phyloP scores from a whole-genome alignment of 192 early-diverging fungal genomes.

The Geranomyces variabilis region DNA sequence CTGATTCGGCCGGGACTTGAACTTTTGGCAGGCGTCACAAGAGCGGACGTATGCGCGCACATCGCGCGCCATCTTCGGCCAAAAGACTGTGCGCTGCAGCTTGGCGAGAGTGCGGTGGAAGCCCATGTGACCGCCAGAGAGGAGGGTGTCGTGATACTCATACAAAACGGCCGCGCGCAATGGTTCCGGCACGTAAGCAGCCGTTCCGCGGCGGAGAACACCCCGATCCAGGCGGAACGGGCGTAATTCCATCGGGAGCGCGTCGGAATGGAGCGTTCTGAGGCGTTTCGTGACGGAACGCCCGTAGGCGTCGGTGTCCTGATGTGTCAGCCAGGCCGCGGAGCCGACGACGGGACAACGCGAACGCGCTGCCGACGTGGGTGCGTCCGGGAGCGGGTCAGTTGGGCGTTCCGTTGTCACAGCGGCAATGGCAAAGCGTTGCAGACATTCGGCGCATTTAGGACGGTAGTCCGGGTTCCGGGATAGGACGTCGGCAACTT shows the following conservation, averaged over 20 bases:
- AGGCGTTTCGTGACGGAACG: no score
- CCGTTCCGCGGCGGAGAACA: no score
- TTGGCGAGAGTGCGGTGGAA: neutral
- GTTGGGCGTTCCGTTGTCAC: no score
- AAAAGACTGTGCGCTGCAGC: neutral
- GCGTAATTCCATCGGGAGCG: no score
- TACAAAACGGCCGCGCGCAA: neutral
- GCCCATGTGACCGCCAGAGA: slow-evolving; percentile 1
- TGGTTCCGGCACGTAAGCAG: neutral
- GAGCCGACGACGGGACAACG: no score
- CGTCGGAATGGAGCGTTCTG: no score
- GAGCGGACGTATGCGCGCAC: neutral
- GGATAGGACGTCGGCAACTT: slow-evolving; percentile 36
- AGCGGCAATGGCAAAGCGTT: neutral
- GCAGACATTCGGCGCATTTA: slow-evolving; percentile 4
- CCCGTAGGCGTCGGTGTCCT: no score
- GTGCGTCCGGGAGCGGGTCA: no score
- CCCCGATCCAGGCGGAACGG: no score
- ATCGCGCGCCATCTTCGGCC: neutral
- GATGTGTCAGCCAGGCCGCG: no score
- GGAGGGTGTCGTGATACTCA: neutral
- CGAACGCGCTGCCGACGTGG: no score
- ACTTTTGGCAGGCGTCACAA: slow-evolving; percentile 3
- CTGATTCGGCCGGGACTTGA: neutral
- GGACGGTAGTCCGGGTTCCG: slow-evolving; percentile 18